These are phyloP conservation scores for Endoconidiophora polonica DNA, from an alignment of 2,329 filamentous ascomycete genomes.

Conservation along the genomic window DNA sequence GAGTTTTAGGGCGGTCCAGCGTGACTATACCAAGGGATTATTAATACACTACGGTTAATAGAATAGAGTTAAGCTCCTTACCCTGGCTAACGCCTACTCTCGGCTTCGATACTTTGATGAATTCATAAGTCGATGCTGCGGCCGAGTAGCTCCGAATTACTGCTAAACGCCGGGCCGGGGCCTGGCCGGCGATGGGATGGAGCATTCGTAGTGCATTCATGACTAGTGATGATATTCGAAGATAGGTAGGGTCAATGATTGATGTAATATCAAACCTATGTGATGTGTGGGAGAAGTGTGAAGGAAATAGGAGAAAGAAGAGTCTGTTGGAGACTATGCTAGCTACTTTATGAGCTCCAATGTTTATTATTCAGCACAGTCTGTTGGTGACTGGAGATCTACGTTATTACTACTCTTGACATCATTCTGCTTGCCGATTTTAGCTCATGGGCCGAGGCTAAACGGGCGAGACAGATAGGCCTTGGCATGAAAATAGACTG, in stretches of 20 bases:
- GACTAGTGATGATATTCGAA: neutral
- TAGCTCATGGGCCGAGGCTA: too few species aligned
- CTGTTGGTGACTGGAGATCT: too few species aligned
- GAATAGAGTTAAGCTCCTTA: slow-evolving; percentile 25
- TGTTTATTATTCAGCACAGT: too few species aligned
- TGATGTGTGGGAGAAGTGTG: too few species aligned
- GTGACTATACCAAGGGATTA: slow-evolving; percentile 45
- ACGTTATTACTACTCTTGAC: too few species aligned
- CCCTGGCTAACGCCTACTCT: slow-evolving; percentile 82
- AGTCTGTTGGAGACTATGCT: too few species aligned
- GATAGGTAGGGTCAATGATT: neutral
- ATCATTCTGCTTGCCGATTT: too few species aligned
- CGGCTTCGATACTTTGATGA: slow-evolving; percentile 65
- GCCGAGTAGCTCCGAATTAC: slow-evolving; percentile 2
- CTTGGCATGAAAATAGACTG: too few species aligned
- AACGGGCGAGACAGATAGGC: too few species aligned
- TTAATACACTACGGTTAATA: neutral
- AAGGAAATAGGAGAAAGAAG: too few species aligned
- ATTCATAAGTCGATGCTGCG: slow-evolving; percentile 46
- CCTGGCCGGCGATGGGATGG: neutral
- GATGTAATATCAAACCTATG: too few species aligned
- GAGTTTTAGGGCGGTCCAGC: slow-evolving; percentile 81
- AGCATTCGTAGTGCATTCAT: slow-evolving; percentile 1
- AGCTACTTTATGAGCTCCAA: too few species aligned
- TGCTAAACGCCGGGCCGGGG: neutral